These are phyloP conservation scores for Candida insectalens DNA, from an alignment of 805 yeast genomes.

Conservation along the genomic window DNA sequence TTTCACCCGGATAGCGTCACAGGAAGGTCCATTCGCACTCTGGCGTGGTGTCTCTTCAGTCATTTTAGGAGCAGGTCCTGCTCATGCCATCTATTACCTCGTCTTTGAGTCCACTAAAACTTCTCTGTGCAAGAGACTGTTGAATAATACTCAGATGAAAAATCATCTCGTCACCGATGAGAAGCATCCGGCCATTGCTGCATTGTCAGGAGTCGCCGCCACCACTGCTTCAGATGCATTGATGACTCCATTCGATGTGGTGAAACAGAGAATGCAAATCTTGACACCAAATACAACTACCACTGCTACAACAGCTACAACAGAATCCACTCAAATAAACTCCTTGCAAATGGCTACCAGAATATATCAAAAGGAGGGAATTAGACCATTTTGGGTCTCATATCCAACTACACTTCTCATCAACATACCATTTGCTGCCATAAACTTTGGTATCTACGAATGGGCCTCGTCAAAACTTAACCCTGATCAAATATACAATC, in stretches of 20 bases:
- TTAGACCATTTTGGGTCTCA: slow-evolving; percentile 78
- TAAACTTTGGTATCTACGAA: slow-evolving; percentile 90
- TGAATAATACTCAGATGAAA: slow-evolving; percentile 5
- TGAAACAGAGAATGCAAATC: slow-evolving; percentile 90
- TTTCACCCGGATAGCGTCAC: slow-evolving; percentile 65
- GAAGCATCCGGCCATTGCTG: slow-evolving; percentile 75
- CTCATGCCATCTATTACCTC: slow-evolving; percentile 94
- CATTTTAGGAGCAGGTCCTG: slow-evolving; percentile 97
- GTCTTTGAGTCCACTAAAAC: slow-evolving; percentile 81
- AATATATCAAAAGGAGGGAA: slow-evolving; percentile 54
- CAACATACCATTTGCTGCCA: slow-evolving; percentile 91
- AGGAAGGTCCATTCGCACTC: slow-evolving; percentile 80
- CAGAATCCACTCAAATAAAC: slow-evolving; percentile 6
- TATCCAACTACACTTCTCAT: slow-evolving; percentile 90
- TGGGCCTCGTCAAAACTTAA: slow-evolving; percentile 68
- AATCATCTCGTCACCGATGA: slow-evolving; percentile 41
- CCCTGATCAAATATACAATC: slow-evolving; percentile 73
- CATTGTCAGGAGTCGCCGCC: slow-evolving; percentile 84
- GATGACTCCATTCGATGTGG: slow-evolving; percentile 95
- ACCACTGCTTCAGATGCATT: slow-evolving; percentile 90
- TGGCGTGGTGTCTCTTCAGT: slow-evolving; percentile 95
- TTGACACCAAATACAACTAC: slow-evolving; percentile 4
- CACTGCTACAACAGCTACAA: slow-evolving; percentile 4
- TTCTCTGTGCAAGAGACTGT: slow-evolving; percentile 25
- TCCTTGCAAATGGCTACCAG: slow-evolving; percentile 23